Evolutionary conservation across 1,284 basidiomycete genomes (phyloP), one percentile per base, ranked within the genome.

Genomic region (Moniliophthora roreri): DNA sequence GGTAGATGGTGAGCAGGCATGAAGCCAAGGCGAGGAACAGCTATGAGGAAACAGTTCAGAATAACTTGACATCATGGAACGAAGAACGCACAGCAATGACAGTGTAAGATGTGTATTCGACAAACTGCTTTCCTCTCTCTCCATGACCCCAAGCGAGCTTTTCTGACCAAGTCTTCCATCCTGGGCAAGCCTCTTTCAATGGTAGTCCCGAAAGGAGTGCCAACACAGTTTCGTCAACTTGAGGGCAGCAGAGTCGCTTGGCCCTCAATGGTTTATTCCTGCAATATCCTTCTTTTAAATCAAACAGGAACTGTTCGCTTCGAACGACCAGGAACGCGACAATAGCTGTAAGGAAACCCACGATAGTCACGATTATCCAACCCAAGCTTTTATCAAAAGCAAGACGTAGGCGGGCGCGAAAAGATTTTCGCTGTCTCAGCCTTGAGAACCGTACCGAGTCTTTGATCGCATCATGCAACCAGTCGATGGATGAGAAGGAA

Each of bases 391-490:
- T 86, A 73, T 99, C 96, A 64, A 89, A 77, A 5, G 77, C 72
- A 48, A 92, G 84, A n/a, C 78, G 73, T 34, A 91, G 58, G 40
- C 78, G 78, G 1, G 94, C 91, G 15, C 92, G 82, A 24, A 89
- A 20, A 0, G 91, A 92, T 57, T 80, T 85, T 49, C 82, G 79
- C 45, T 74, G 81, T 49, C 85, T 76, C 16, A 95, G 73, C 41
- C 83, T 80, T 24, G 86, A 81, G 55, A 90, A 85, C 20, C 93
- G 87, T 1, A 83, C 81, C 0, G 91, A 91, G 63, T 95, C 92
- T 68, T 95, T 94, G 75, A 95, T 94, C 34, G 90, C 82, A 71
- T 96, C 93, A 64, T 96, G 93, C 48, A 96, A 76, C 93, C 93
- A 95, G 68, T 95, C 93, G 55, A 92, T 85, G 37, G 86, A 87